Evolutionary conservation across 2,329 filamentous ascomycete genomes (phyloP).

Genomic region (Alternaria triticimaculans): DNA sequence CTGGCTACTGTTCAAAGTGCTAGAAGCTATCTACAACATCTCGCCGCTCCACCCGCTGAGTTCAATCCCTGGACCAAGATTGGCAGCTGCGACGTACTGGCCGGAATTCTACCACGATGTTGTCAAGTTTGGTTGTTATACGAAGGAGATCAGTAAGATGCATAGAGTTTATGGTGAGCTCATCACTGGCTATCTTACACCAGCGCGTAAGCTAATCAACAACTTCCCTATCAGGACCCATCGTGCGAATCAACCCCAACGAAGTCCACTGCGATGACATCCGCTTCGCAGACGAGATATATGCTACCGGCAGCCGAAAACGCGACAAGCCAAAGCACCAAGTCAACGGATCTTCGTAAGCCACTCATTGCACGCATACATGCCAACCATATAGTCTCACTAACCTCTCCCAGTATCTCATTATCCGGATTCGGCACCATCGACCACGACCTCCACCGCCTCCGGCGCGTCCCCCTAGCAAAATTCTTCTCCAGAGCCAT

Average conservation of each 20-base stretch:
- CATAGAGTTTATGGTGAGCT: conserved; percentile 45
- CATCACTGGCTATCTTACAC: not conserved
- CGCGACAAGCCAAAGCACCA: conserved; percentile 35
- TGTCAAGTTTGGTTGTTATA: conserved; percentile 38
- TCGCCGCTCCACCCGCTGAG: conserved; percentile 38
- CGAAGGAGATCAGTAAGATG: conserved; percentile 44
- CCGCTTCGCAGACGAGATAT: conserved; percentile 38
- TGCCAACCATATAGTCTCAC: not conserved
- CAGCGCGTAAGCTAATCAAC: not conserved
- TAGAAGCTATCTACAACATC: conserved; percentile 33
- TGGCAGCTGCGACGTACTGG: conserved; percentile 44
- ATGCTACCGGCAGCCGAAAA: conserved; percentile 33
- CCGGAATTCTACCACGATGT: conserved; percentile 50
- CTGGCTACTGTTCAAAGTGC: conserved; percentile 20
- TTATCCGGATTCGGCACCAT: conserved; percentile 31
- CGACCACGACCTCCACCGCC: conserved; percentile 41
- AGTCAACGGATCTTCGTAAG: conserved; percentile 36
- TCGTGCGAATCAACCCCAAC: conserved; percentile 43
- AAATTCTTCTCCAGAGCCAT: conserved; percentile 47
- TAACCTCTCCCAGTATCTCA: conserved; percentile 19
- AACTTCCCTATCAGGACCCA: conserved; percentile 28
- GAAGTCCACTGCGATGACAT: conserved; percentile 44
- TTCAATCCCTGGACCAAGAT: conserved; percentile 41
- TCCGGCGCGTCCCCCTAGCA: conserved; percentile 39
- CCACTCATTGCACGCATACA: not conserved